These are phyloP conservation scores for Penicillium nucicola DNA, from an alignment of 495 filamentous ascomycete species.

Conservation along the genomic window DNA sequence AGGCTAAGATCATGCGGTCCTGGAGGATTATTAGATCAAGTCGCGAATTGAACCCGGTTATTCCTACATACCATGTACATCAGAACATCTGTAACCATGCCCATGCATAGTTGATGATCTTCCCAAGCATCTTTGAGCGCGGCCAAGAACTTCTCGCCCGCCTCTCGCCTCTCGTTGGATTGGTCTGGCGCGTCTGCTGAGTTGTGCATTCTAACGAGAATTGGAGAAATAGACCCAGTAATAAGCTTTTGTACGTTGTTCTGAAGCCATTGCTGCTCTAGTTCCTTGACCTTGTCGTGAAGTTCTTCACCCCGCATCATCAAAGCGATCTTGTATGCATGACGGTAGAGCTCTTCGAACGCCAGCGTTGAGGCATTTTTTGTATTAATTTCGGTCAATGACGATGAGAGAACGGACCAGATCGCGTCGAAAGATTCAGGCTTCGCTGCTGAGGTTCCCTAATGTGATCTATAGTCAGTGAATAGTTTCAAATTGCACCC, in stretches of 20 bases:
- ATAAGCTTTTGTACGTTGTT: slow-evolving; percentile 64
- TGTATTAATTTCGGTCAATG: slow-evolving; percentile 81
- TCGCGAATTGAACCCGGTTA: background rate
- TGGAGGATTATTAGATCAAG: slow-evolving; percentile 14
- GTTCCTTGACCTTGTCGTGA: slow-evolving; percentile 72
- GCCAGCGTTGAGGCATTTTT: slow-evolving; percentile 88
- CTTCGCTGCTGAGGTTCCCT: slow-evolving; percentile 55
- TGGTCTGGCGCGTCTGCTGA: slow-evolving; percentile 47
- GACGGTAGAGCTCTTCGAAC: slow-evolving; percentile 94
- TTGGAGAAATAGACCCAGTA: slow-evolving; percentile 56
- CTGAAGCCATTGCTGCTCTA: slow-evolving; percentile 78
- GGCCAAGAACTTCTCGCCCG: slow-evolving; percentile 79
- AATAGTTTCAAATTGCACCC: background rate
- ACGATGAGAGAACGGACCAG: slow-evolving; percentile 71
- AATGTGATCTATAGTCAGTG: slow-evolving; percentile 13
- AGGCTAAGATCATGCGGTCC: slow-evolving; percentile 76
- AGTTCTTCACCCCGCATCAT: slow-evolving; percentile 82
- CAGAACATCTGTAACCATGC: slow-evolving; percentile 94
- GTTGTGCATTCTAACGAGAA: slow-evolving; percentile 46
- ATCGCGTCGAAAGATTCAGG: slow-evolving; percentile 74
- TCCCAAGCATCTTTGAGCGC: slow-evolving; percentile 77
- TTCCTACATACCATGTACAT: slow-evolving; percentile 82
- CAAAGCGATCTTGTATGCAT: slow-evolving; percentile 92
- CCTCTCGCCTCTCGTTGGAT: slow-evolving; percentile 70
- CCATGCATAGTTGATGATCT: slow-evolving; percentile 88